Evolutionary conservation across 2,329 filamentous ascomycete species (phyloP), one percentile per base, ranked within the genome.

Genomic region (Paracorniculantispora psalliotae): DNA sequence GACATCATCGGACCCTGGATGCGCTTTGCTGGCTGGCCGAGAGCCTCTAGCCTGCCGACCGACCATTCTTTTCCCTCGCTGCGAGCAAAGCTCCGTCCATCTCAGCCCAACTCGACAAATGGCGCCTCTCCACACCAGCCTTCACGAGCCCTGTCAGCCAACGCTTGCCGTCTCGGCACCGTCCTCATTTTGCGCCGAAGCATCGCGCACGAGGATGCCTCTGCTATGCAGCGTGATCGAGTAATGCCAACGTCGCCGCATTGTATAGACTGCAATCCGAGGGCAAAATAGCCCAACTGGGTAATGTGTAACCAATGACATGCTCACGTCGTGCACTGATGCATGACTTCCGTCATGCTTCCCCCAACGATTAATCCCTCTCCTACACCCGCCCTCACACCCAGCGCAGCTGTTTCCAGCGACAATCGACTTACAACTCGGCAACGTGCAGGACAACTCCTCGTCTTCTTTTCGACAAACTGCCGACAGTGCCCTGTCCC

Each of bases 1-100:
- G 33, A 55, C 52, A 55, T 55, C 52, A 55, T 55, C 52, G 41
- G 52, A 55, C 52, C 52, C 52, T 55, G 21, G 52, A 55, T 54
- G 26, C 25, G 39, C 44, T n/a, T 35, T 28, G 39, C 37, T 43
- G 8, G 23, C 37, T 28, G 25, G 25, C 19, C n/a, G n/a, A n/a
- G n/a, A 33, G 25, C n/a, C 51, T 44, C 39, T 43, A n/a, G n/a
- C n/a, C n/a, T n/a, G n/a, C n/a, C n/a, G n/a, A n/a, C n/a, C 9
- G 23, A 52, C n/a, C 28, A n/a, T 28, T 17, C 52, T 35, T 39
- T 15, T 33, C 28, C 28, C 25, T 44, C 39, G 23, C 39, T n/a
- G n/a, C n/a, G n/a, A n/a, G n/a, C n/a, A n/a, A 37, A 46, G 43
- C 53, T 33, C 43, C 30, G 13, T 37, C 9, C 30, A 28, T 56